phyloP scores from a whole-genome alignment of 2,329 filamentous ascomycete genomes.

The Fusarium staphyleae region DNA sequence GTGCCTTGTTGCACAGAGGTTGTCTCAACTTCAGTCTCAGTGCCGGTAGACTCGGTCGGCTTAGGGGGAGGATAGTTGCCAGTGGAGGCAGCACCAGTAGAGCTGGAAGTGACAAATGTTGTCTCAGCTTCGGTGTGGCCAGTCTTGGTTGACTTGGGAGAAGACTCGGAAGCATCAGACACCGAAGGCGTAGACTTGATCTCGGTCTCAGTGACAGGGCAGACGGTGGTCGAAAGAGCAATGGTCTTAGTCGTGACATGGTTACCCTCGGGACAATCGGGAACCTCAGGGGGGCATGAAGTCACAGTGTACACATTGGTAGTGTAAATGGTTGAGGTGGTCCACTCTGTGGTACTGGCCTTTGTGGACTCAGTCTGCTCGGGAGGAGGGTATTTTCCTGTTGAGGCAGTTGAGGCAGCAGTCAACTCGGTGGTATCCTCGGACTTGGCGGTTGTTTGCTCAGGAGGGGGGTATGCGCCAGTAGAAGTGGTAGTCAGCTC shows the following conservation, averaged over 20 bases:
- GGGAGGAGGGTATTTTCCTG: background rate
- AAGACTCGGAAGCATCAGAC: too few species aligned
- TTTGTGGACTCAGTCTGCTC: background rate
- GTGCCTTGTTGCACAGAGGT: too few species aligned
- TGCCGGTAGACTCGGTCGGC: background rate
- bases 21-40: too few species aligned
- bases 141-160: background rate
- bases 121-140: background rate
- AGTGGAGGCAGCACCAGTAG: background rate
- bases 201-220: slow-evolving; percentile 19
- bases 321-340: slow-evolving; percentile 31
- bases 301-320: slow-evolving; percentile 26
- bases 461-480: background rate
- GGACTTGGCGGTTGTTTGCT: background rate
- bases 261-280: slow-evolving; percentile 16
- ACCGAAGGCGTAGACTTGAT: background rate
- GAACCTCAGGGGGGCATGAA: slow-evolving; percentile 14
- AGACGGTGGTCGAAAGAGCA: slow-evolving; percentile 19
- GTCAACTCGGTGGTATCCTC: too few species aligned
- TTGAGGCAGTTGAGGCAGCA: background rate
- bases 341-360: background rate
- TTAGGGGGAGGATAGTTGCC: background rate
- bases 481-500: background rate
- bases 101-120: too few species aligned
- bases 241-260: slow-evolving; percentile 25